Percentiles rank a stretch among this genome's conserved stretches.
Evolutionary conservation across 2,329 filamentous ascomycete genomes (phyloP).

Genomic region (Sarocladiaceae sp.): DNA sequence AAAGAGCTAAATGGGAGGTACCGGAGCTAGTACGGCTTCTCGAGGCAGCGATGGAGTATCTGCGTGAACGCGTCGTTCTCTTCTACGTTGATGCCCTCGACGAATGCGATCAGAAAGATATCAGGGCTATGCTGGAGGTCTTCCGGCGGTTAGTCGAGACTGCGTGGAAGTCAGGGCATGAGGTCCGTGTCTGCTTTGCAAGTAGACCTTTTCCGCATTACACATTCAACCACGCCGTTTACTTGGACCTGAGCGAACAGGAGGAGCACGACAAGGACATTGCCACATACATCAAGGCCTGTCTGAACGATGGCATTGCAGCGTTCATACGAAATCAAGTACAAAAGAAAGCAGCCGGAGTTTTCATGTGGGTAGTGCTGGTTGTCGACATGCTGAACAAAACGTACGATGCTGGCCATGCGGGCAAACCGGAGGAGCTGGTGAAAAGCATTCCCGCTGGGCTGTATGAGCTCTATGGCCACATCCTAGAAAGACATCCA

Average conservation of each 20-base stretch:
- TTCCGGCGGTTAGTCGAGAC: background rate
- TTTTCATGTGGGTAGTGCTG: conserved; percentile 33
- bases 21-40: background rate
- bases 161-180: background rate
- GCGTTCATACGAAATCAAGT: conserved; percentile 7
- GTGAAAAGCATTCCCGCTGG: conserved; percentile 28
- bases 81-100: conserved; percentile 25
- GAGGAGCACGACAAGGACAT: background rate
- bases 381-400: conserved; percentile 36
- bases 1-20: background rate
- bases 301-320: background rate
- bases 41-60: background rate
- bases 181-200: background rate
- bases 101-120: conserved; percentile 20
- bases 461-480: background rate
- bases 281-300: background rate
- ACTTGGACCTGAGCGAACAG: background rate
- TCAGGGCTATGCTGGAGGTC: background rate
- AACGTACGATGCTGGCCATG: conserved; percentile 21
- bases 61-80: background rate
- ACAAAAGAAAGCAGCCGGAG: conserved; percentile 15
- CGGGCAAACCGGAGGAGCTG: conserved; percentile 16
- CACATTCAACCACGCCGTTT: background rate
- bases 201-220: background rate
- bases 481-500: background rate